Conservation (phyloP, 116 monocot species). For the Phalaenopsis hybrid region DNA sequence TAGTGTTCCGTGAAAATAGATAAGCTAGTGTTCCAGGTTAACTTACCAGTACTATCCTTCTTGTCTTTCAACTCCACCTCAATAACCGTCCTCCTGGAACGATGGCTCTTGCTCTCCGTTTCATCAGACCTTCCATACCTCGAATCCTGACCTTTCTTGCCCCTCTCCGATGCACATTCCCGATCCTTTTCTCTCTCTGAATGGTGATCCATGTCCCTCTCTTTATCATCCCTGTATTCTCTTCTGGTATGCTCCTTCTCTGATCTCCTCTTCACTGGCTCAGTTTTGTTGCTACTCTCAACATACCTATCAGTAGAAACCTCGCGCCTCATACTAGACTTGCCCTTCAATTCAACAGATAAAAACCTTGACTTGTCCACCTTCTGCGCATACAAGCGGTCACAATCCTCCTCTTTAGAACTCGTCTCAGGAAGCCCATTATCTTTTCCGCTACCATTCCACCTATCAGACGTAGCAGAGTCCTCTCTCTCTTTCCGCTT, state of each 20-base stretch:
- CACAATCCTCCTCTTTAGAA: slow-evolving; percentile 18
- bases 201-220: not conserved
- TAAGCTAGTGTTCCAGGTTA: not conserved
- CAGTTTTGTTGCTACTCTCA: not conserved
- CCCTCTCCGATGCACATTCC: slow-evolving; percentile 10
- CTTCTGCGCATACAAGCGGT: slow-evolving; percentile 18
- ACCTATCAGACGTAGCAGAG: slow-evolving; percentile 15
- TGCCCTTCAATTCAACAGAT: slow-evolving; percentile 22
- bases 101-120: not conserved
- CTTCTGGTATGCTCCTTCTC: slow-evolving; percentile 11
- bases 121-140: slow-evolving; percentile 12
- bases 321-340: slow-evolving; percentile 25
- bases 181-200: slow-evolving; percentile 8
- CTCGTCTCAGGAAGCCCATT: slow-evolving; percentile 18
- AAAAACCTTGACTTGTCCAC: slow-evolving; percentile 17
- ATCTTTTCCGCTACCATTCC: slow-evolving; percentile 26
- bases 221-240: slow-evolving; percentile 14
- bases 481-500: slow-evolving; percentile 34
- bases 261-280: slow-evolving; percentile 13
- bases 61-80: slow-evolving; percentile 1
- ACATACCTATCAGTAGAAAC: slow-evolving; percentile 8
- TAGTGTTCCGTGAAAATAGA: not conserved
- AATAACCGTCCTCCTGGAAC: not conserved
- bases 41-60: slow-evolving; percentile 21
- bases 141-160: slow-evolving; percentile 14